Evolutionary conservation across 1,284 basidiomycete species (phyloP), one percentile per base, ranked within the genome.

Genomic region (Mycena sp.): DNA sequence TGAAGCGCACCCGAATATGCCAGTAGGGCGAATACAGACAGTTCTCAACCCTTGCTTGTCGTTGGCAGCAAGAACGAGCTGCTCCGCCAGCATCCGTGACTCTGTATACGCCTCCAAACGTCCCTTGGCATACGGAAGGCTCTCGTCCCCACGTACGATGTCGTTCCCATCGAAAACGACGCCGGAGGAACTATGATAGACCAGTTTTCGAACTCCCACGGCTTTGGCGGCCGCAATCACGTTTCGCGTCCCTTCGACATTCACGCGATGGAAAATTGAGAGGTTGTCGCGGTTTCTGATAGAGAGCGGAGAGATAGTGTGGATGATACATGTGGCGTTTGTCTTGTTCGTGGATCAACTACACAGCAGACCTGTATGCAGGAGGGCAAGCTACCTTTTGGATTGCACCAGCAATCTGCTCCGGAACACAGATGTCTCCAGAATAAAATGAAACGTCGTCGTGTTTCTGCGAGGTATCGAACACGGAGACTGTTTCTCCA

Each of bases 161-260:
- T 94, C 89, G 17, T 80, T 77, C 0, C 96, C 96, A 66, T 93
- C 91, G 79, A 96, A 99, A 10, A 96, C 88, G n/a, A 98, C 95
- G 46, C 95, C 94, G 3, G 95, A 96, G 52, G 93, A 96, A 68
- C 93, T 94, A 6, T 97, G 99, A 79, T 94, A 99, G 10, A 99
- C 93, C 48, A 99, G 87, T 76, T 97, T 96, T 19, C 82, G 82
- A 9, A 98, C 89, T 12, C 86, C 86, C 35, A 85, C 82, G 19
- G 89, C 83, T 17, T 90, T 79, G 21, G 92, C 92, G 12, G 93
- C 93, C 17, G 89, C 86, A 71, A 99, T 91, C 45, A 98, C 85
- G 11, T 91, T 90, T 68, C 86, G 85, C 0, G 96, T 98, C 23
- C 97, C 97, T 26, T 92, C 87, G 6, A 99, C 95, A 74, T 99